Evolutionary conservation across 2,329 filamentous ascomycete species (phyloP), one percentile per base, ranked within the genome.

Genomic region (Hawksworthiomyces lignivorus): DNA sequence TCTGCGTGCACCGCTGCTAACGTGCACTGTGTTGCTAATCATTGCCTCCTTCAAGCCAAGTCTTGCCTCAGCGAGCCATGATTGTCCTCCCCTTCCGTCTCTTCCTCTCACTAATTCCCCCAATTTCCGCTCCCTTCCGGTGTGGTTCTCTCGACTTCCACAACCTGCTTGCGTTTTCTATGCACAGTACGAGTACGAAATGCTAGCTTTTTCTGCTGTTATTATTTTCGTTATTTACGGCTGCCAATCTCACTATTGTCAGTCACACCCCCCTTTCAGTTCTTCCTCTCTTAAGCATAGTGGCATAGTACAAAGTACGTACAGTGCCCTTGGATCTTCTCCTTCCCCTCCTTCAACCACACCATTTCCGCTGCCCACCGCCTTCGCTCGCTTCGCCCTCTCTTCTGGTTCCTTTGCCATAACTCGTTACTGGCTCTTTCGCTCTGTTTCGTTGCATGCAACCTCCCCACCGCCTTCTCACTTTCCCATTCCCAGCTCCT

Each of bases 111-210:
- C 27, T 5, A n/a, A 26, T 39, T 31, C 20, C 40, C 30, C 19
- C 39, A 33, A 36, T 44, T 37, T 20, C 33, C 30, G 36, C 31
- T 39, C 11, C 12, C n/a, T 24, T 32, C 41, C 38, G 29, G 43
- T 22, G 24, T 36, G 30, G 35, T 48, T 49, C 44, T 27, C 31
- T 27, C 21, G 39, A 10, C 24, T 49, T 46, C 46, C 36, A 50
- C 22, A 33, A 11, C 41, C 34, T 44, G 14, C 39, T 30, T 10
- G 35, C 14, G 14, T 11, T 21, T 44, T 44, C 44, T 32, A 34
- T 8, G 20, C 18, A 14, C n/a, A n/a, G n/a, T n/a, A n/a, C n/a
- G n/a, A n/a, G n/a, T n/a, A n/a, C n/a, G n/a, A n/a, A n/a, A n/a
- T n/a, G n/a, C n/a, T n/a, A n/a, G n/a, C n/a, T n/a, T n/a, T n/a